Conservation (phyloP, 2,329 filamentous ascomycete species). For the Penicillium sp. region DNA sequence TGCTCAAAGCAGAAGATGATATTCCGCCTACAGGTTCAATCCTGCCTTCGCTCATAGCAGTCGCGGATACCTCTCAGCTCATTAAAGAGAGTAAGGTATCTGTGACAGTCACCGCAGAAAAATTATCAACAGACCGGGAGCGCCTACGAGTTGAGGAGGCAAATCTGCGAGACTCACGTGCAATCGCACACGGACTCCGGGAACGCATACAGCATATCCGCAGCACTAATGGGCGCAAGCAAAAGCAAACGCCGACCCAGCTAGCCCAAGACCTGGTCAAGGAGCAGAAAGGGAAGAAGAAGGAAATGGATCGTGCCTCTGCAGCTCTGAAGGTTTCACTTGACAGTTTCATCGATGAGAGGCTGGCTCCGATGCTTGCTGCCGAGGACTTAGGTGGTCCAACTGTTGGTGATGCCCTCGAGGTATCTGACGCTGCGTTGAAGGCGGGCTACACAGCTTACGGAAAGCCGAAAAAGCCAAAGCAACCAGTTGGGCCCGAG, state of each 20-base stretch:
- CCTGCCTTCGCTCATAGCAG: conserved; percentile 68
- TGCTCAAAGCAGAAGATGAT: conserved; percentile 62
- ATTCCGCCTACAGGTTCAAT: conserved; percentile 66
- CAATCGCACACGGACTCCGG: conserved; percentile 49
- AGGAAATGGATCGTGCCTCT: conserved; percentile 60
- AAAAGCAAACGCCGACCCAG: conserved; percentile 60
- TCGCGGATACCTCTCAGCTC: conserved; percentile 64
- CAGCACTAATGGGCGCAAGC: conserved; percentile 55
- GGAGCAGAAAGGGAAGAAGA: conserved; percentile 59
- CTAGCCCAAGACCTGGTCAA: conserved; percentile 62
- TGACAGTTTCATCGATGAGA: conserved; percentile 67
- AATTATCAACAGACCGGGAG: conserved; percentile 39
- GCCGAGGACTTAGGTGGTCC: conserved; percentile 82
- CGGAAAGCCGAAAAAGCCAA: conserved; percentile 46
- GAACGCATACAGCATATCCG: conserved; percentile 60
- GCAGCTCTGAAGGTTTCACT: conserved; percentile 62
- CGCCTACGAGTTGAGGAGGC: conserved; percentile 46
- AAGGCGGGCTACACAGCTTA: conserved; percentile 54
- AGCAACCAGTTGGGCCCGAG: conserved; percentile 28
- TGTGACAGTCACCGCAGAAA: conserved; percentile 46
- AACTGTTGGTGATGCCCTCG: conserved; percentile 71
- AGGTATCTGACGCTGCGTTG: conserved; percentile 57
- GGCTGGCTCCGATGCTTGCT: conserved; percentile 72
- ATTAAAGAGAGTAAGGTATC: conserved; percentile 63
- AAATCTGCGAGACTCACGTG: conserved; percentile 48